Evolutionary conservation across 768 basidiomycete species (phyloP).

Genomic region (Boletus vinaceobasis): DNA sequence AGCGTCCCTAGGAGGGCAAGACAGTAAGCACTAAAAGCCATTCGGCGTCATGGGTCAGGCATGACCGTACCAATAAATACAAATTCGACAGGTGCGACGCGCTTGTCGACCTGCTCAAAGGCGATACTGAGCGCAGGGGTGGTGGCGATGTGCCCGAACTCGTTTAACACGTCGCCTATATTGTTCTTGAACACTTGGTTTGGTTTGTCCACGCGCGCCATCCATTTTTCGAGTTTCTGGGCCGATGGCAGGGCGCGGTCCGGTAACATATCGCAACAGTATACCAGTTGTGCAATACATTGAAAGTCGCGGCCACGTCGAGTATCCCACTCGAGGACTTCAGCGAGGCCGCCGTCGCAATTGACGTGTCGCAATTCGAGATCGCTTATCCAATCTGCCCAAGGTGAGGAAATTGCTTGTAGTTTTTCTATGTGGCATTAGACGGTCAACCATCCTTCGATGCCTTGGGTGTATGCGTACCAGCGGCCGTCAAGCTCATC

Average conservation of each 20-base stretch:
- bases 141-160: conserved; percentile 53
- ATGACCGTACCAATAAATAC: conserved; percentile 66
- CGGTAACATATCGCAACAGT: conserved; percentile 54
- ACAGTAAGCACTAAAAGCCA: not conserved
- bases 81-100: conserved; percentile 73
- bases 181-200: conserved; percentile 46
- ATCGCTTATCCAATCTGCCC: conserved; percentile 61
- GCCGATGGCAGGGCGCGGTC: conserved; percentile 50
- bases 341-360: conserved; percentile 56
- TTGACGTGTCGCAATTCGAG: conserved; percentile 57
- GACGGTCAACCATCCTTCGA: not conserved
- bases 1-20: conserved; percentile 54
- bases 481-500: conserved; percentile 68
- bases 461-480: conserved; percentile 30
- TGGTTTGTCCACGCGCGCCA: conserved; percentile 37
- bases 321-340: conserved; percentile 58
- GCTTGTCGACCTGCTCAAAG: conserved; percentile 52
- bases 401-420: conserved; percentile 71
- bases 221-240: conserved; percentile 51
- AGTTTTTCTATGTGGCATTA: conserved; percentile 57
- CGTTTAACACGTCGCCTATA: conserved; percentile 51
- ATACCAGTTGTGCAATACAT: conserved; percentile 66
- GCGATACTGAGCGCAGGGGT: conserved; percentile 39
- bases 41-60: not conserved
- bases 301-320: conserved; percentile 76